Conservation (phyloP, 1,139 yeast genomes). For the Pichia cactophila region DNA sequence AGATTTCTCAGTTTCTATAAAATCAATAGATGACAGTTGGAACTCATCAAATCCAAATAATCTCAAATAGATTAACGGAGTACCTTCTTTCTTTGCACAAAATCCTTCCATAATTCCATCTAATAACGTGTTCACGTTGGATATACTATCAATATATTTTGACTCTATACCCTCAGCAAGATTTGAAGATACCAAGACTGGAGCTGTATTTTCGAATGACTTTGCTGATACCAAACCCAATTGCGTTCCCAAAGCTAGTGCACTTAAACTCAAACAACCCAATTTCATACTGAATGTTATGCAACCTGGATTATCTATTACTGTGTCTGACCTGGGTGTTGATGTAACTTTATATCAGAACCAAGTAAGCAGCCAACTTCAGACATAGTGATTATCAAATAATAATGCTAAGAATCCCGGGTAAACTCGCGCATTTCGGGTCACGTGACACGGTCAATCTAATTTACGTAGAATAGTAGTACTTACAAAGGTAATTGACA, state of each 20-base stretch:
- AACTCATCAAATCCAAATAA: conserved; percentile 16
- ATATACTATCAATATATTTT: conserved; percentile 2
- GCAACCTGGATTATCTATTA: neutral
- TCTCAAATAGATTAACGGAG: conserved; percentile 12
- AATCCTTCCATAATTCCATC: conserved; percentile 5
- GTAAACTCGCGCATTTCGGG: neutral
- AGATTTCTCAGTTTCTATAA: conserved; percentile 2
- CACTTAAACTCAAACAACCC: neutral
- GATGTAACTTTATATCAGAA: too few relatives aligned
- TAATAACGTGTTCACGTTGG: conserved; percentile 2
- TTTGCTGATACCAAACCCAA: conserved; percentile 2
- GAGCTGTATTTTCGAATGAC: conserved; percentile 24
- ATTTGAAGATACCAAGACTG: conserved; percentile 12
- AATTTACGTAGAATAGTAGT: too few relatives aligned
- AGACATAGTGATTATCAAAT: too few relatives aligned
- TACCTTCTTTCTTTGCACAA: conserved; percentile 5
- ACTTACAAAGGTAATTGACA: too few relatives aligned
- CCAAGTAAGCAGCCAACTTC: neutral
- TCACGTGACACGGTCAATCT: neutral
- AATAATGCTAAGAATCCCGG: neutral
- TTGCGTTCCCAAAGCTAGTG: neutral
- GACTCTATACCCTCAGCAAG: neutral
- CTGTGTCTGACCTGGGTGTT: neutral
- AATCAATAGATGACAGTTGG: conserved; percentile 10
- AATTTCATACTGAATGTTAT: conserved; percentile 1